A percentile compares a stretch with the other conserved stretches of the same genome.
phyloP scores from a whole-genome alignment of 176 grass and related monocot genomes.

The Saccharum spontaneum region DNA sequence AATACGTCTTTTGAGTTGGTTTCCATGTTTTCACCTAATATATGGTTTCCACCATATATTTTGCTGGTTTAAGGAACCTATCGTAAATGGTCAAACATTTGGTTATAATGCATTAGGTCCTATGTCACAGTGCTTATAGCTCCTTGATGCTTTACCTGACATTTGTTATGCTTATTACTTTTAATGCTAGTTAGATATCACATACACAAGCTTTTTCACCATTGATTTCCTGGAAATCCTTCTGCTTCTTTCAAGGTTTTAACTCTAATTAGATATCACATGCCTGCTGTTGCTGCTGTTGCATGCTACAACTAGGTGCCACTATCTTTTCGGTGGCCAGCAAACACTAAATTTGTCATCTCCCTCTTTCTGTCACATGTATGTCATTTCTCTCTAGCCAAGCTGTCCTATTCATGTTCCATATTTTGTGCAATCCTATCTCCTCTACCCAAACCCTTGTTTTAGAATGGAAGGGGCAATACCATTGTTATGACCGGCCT shows the following conservation, averaged over 20 bases:
- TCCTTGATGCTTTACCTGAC: neutral
- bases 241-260: neutral
- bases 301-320: neutral
- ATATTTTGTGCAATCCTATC: conserved; percentile 2
- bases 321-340: neutral
- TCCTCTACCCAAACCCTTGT: neutral
- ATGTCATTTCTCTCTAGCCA: neutral
- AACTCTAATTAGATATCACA: neutral
- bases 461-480: neutral
- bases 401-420: neutral
- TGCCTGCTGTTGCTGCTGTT: neutral
- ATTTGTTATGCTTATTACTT: neutral
- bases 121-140: neutral
- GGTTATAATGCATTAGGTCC: neutral
- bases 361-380: neutral
- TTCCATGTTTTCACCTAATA: neutral
- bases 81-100: neutral
- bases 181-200: neutral
- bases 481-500: no score
- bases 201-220: neutral
- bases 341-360: neutral
- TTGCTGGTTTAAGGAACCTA: neutral
- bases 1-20: neutral
- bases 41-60: neutral
- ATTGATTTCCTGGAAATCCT: neutral